Conservation (phyloP, 495 filamentous ascomycete genomes). For the Penicillium paradoxum region DNA sequence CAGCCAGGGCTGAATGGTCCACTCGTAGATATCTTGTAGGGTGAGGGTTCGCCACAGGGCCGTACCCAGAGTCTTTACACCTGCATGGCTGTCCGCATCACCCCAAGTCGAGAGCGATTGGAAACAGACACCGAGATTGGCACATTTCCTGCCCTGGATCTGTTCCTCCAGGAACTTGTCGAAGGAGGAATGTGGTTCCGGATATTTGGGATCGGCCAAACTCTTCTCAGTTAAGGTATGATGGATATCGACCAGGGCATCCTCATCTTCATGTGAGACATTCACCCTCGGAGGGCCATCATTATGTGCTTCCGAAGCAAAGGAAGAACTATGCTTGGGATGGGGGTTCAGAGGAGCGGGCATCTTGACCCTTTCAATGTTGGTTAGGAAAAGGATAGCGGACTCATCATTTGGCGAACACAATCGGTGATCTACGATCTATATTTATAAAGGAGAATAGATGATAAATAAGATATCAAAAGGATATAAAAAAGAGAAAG, state of each 20-base stretch:
- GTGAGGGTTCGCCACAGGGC: constrained; percentile 36
- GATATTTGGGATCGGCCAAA: constrained; percentile 15
- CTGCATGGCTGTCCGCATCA: constrained; percentile 25
- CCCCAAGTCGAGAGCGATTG: constrained; percentile 38
- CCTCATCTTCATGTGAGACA: constrained; percentile 30
- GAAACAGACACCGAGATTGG: constrained; percentile 35
- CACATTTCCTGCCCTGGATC: constrained; percentile 28
- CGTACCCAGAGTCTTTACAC: constrained; percentile 32
- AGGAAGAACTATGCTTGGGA: constrained; percentile 20
- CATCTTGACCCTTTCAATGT: constrained; percentile 19
- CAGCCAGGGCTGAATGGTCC: constrained; percentile 36
- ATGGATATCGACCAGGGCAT: constrained; percentile 35
- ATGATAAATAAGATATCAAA: neutral
- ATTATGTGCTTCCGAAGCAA: constrained; percentile 15
- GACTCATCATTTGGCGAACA: neutral
- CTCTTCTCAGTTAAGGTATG: constrained; percentile 27
- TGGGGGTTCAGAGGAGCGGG: constrained; percentile 29
- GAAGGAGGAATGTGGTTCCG: constrained; percentile 35
- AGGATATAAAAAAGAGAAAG: neutral
- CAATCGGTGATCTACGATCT: neutral
- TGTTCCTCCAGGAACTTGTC: constrained; percentile 37
- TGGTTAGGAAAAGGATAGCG: neutral
- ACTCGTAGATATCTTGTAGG: constrained; percentile 35
- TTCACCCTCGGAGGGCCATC: constrained; percentile 27
- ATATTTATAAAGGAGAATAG: constrained; percentile 13